These are phyloP conservation scores for Coniosporium apollinis DNA, from an alignment of 495 filamentous ascomycete genomes.

Conservation along the genomic window DNA sequence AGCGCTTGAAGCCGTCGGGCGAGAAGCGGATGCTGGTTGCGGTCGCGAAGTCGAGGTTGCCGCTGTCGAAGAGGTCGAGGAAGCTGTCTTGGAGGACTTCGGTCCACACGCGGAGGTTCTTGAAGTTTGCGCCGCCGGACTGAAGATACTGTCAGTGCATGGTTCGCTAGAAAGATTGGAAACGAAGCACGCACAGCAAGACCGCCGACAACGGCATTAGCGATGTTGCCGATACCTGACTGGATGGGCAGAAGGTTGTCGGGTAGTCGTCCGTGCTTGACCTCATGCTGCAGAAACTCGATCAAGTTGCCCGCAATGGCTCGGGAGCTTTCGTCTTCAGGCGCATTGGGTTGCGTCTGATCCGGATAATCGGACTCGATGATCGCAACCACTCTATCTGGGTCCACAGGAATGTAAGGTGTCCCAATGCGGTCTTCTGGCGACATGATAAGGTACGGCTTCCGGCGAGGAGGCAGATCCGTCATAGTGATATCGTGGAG, in stretches of 20 bases:
- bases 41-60: constrained; percentile 78
- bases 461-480: constrained; percentile 60
- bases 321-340: constrained; percentile 54
- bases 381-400: constrained; percentile 73
- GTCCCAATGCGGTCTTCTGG: constrained; percentile 69
- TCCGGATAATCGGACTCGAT: constrained; percentile 76
- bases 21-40: constrained; percentile 87
- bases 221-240: constrained; percentile 86
- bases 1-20: constrained; percentile 79
- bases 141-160: constrained; percentile 14
- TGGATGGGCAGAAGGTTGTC: constrained; percentile 68
- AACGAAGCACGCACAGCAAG: constrained; percentile 45
- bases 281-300: constrained; percentile 74
- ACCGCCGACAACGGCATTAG: constrained; percentile 81
- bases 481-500: constrained; percentile 85
- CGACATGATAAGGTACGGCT: constrained; percentile 74
- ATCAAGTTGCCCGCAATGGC: constrained; percentile 69
- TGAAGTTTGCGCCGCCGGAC: constrained; percentile 54
- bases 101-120: constrained; percentile 81
- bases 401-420: constrained; percentile 71
- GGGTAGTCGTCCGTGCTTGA: constrained; percentile 58
- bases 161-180: not conserved
- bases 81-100: constrained; percentile 89
- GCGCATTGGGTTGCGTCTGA: constrained; percentile 59
- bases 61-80: constrained; percentile 85